Evolutionary conservation across 176 grass and related monocot species (phyloP).

Genomic region (Phragmites australis): DNA sequence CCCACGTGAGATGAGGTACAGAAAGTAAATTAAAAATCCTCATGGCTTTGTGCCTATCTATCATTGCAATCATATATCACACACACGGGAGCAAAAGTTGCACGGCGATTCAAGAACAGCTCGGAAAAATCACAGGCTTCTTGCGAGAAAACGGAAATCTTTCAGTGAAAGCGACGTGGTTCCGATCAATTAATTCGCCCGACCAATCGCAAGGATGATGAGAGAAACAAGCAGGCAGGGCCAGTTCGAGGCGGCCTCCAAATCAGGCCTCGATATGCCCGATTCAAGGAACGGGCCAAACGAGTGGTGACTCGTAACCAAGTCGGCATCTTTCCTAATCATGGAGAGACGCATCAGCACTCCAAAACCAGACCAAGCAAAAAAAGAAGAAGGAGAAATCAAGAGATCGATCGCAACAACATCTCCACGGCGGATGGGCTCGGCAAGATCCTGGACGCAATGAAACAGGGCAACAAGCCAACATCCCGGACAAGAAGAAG

Average conservation of each 20-base stretch:
- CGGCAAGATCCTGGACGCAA: not conserved
- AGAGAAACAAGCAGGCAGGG: not conserved
- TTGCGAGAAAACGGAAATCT: slow-evolving; percentile 26
- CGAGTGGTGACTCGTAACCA: not conserved
- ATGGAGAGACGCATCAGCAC: not conserved
- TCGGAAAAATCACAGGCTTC: not conserved
- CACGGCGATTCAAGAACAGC: not conserved
- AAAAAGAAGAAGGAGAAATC: not conserved
- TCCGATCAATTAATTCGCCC: slow-evolving; percentile 14
- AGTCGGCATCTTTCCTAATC: slow-evolving; percentile 24
- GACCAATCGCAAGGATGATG: not conserved
- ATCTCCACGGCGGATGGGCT: not conserved
- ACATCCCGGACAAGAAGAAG: too few species aligned
- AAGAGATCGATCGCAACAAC: slow-evolving; percentile 11
- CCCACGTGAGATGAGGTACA: slow-evolving; percentile 49
- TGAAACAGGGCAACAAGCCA: not conserved
- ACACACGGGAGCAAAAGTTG: slow-evolving; percentile 1
- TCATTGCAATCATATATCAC: slow-evolving; percentile 27
- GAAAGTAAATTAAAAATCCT: slow-evolving; percentile 47
- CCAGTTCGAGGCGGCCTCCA: not conserved
- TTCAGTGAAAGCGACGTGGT: slow-evolving; percentile 21
- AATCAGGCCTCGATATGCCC: slow-evolving; percentile 14
- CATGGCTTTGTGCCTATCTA: slow-evolving; percentile 29
- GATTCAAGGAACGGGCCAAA: slow-evolving; percentile 30
- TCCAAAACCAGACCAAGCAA: slow-evolving; percentile 3